phyloP scores from a whole-genome alignment of 106 monocot species.

The Acorus calamus region DNA sequence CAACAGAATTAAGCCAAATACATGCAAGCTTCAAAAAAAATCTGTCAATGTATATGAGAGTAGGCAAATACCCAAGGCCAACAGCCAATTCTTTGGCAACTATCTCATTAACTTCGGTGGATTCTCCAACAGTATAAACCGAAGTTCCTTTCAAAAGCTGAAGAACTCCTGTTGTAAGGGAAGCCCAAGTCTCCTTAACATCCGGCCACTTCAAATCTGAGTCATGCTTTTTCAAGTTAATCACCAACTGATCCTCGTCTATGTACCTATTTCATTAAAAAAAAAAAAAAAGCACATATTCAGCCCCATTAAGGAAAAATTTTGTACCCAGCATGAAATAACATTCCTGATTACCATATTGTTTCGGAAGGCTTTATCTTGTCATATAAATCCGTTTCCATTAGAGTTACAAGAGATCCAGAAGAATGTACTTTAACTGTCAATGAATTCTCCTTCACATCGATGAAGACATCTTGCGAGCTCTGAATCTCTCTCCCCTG shows the following conservation, averaged over 20 bases:
- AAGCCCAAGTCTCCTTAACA: slow-evolving; percentile 75
- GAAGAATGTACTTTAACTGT: slow-evolving; percentile 50
- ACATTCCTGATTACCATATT: slow-evolving; percentile 54
- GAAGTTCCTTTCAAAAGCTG: slow-evolving; percentile 85
- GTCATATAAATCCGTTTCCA: slow-evolving; percentile 52
- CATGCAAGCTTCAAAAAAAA: too few relatives aligned
- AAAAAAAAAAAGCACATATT: not conserved
- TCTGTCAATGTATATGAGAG: not conserved
- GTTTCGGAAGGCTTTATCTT: slow-evolving; percentile 82
- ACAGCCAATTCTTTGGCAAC: slow-evolving; percentile 65
- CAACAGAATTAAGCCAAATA: too few relatives aligned
- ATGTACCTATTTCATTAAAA: slow-evolving; percentile 49
- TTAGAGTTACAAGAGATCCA: slow-evolving; percentile 42
- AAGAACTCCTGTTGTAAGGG: slow-evolving; percentile 46
- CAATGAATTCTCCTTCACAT: slow-evolving; percentile 54
- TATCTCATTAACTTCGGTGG: slow-evolving; percentile 72
- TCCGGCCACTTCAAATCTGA: slow-evolving; percentile 82
- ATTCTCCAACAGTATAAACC: slow-evolving; percentile 68
- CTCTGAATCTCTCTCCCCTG: slow-evolving; percentile 22
- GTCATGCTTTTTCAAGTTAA: slow-evolving; percentile 70
- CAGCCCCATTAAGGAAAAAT: not conserved
- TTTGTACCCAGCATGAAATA: not conserved
- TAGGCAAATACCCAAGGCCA: slow-evolving; percentile 57
- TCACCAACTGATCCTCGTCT: slow-evolving; percentile 79
- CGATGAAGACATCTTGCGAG: slow-evolving; percentile 60